Base-by-base conservation (phyloP, 805 yeast species). In the Metschnikowia sp. region DNA sequence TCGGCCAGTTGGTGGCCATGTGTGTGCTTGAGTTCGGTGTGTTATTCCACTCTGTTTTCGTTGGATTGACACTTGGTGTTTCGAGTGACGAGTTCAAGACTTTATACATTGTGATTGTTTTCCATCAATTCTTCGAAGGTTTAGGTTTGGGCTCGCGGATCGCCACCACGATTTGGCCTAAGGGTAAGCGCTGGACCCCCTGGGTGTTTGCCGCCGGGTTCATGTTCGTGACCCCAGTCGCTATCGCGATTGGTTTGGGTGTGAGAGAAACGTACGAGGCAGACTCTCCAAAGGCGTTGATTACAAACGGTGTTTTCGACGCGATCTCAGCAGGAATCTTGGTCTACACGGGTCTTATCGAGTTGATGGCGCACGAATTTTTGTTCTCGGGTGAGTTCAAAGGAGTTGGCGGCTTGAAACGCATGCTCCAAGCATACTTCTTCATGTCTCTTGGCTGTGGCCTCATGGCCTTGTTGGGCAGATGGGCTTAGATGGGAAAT, bases 81-180 rank as follows among this genome's bases (percentile, higher is more conserved):
- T 72, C 94, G 3, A 92, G 90, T 41, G 84, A 79, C 3, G 92
- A 85, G 60, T 88, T 87, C 61, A 77, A 71, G 47, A 77, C 87
- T 4, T 69, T 88, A 40, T 87, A 84, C 64, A 76, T 84, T 52
- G 96, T 85, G 18, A 52, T 72, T 37, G 78, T 83, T 3, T 82
- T 81, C 74, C 90, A 88, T 62, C 96, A 88, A 66, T 74, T 83
- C 73, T 88, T 88, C 60, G 96, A 88, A 69, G 96, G 96, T 40
- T 73, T 88, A 42, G 96, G 96, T 48, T 71, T 88, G 53, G 96
- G 96, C 19, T 77, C 92, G 7, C 78, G 96, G 63, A 73, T 86
- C 31, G 85, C 89, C 1, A 74, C 73, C 28, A 72, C 80, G 0
- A 69, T 74, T 3, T 84, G 84, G 79, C 84, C 85, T 8, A 44